phyloP scores from a whole-genome alignment of 1,284 basidiomycete species.

The Trichosporon faecale region DNA sequence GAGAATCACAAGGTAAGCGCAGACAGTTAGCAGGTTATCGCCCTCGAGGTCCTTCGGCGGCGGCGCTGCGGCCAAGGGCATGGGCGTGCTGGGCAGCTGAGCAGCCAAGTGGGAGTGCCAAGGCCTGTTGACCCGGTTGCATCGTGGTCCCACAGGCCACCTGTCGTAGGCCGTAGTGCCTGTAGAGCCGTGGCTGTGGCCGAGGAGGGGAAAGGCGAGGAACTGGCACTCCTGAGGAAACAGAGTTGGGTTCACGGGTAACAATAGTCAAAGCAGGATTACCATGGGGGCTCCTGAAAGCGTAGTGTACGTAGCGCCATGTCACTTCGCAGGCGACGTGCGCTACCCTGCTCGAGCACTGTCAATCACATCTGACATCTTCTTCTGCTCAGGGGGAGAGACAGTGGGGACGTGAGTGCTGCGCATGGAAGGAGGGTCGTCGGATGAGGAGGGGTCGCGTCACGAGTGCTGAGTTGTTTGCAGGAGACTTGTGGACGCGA shows the following conservation, averaged over 20 bases:
- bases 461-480: neutral
- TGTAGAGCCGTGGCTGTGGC: neutral
- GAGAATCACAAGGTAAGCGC: neutral
- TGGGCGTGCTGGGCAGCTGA: too few relatives aligned
- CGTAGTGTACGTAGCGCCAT: conserved; percentile 2
- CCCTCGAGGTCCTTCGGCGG: neutral
- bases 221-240: neutral
- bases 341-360: neutral
- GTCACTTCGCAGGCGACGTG: neutral
- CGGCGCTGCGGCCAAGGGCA: neutral
- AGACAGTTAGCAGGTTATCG: neutral
- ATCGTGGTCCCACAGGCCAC: neutral
- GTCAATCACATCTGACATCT: neutral
- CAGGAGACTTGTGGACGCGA: neutral
- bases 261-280: conserved; percentile 10
- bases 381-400: neutral
- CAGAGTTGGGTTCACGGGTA: conserved; percentile 10
- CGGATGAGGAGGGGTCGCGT: neutral
- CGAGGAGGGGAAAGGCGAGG: neutral
- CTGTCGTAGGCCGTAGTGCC: neutral
- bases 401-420: neutral
- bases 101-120: neutral
- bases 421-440: neutral
- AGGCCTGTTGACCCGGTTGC: neutral
- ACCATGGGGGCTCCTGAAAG: conserved; percentile 2